Base-by-base conservation (phyloP, 108 stramenopile species). In the Nitzschia sp. region DNA sequence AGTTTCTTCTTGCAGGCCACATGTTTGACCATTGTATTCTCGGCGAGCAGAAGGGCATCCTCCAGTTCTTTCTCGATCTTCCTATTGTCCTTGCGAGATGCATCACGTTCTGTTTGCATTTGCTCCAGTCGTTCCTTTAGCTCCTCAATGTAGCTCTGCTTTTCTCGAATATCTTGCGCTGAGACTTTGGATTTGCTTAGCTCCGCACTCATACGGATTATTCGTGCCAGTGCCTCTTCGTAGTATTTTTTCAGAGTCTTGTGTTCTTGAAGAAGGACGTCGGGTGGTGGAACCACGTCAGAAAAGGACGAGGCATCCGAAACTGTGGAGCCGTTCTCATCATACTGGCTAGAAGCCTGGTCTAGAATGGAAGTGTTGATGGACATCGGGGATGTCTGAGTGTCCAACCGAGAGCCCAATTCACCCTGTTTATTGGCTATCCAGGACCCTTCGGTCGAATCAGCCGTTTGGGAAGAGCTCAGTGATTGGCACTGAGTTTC, bases 261-360 rank as follows among this genome's bases (percentile, higher is more conserved):
- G 35, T 46, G 50, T 19, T 34, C 53, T 17, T 53, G 28, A 17
- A 66, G 5, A 54, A 53, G 31, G 5, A 66, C 53, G 16, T 33
- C 30, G 11, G 66, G 66, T 19, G 63, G 63, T 22, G 66, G 53
- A 21, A 31, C 47, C 1, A 50, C 9, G 11, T 53, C 27, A 21
- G 66, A 66, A 41, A 50, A 47, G 1, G 66, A 66, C 11, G 66
- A 66, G 13, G 22, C 27, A 1, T 33, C 53, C 19, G 53, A 54
- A 47, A 29, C 55, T 27, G 13, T 9, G 13, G 3, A 25, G 8
- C 5, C 55, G 13, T 5, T 5, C 9, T 48, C 5, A 25, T 53
- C 19, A 26, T 36, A 13, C 22, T 66, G 47, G n/a, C 3, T 58
- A 21, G 41, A 36, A 0, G 23, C 60, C 15, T 61, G 60, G 44